Base-by-base conservation (phyloP, 2,329 filamentous ascomycete species). In the Monilinia laxa region DNA sequence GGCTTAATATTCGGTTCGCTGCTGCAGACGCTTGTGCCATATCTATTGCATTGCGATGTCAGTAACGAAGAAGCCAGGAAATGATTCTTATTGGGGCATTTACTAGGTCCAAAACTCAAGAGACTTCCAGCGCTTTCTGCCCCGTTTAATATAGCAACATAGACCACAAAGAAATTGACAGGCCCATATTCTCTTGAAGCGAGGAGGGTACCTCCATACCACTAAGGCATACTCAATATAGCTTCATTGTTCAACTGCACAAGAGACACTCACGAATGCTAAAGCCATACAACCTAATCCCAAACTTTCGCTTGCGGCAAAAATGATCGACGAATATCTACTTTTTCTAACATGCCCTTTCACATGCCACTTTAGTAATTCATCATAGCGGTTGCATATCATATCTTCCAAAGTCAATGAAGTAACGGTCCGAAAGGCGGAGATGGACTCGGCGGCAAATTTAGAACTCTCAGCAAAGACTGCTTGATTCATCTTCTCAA, bases 381-480 rank as follows among this genome's bases (percentile, higher is more conserved):
- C 70, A 1, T 79, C 74, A 68, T 87, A 88, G 52, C 82, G 78
- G 12, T 78, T 70, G 10, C 80, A 76, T 47, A 90, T 87, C 53
- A 80, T 79, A 63, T 85, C 79, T 72, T 90, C 87, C 74, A 90
- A 82, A 2, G 84, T 87, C 31, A 90, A 76, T 4, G 84, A 81
- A 0, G 85, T 80, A 1, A 89, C 86, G 0, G 87, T 89, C 23
- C 87, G 80, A 70, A 88, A 87, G 0, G 86, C 86, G 1, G 82
- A 81, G 9, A 89, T 85, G 14, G 85, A 82, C 73, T 90, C 87
- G 0, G 84, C 81, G 2, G 85, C 87, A 70, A 89, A 89, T 70
- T 87, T 83, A 1, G 86, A 85, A 69, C 85, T 88, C 59, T 85
- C 82, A 5, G 82, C 81, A 73, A 88, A 89, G 0, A 87, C 83